Percentiles rank a stretch among this genome's conserved stretches.
Conservation (phyloP, 108 stramenopile genomes). For the Cylindrotheca fusiformis region DNA sequence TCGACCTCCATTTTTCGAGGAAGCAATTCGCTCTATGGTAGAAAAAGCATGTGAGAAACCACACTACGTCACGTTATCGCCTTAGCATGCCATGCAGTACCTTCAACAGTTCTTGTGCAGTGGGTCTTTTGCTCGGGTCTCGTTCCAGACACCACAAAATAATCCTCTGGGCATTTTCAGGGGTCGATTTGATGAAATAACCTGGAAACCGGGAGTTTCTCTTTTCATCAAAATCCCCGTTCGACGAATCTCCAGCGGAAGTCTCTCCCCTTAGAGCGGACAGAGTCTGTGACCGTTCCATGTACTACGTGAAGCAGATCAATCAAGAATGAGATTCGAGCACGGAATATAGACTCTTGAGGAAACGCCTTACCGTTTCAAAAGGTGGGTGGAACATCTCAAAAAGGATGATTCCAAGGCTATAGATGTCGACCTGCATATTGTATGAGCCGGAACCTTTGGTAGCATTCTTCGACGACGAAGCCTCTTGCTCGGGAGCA, state of each 20-base stretch:
- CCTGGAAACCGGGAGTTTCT: slow-evolving; percentile 51
- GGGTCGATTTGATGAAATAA: slow-evolving; percentile 37
- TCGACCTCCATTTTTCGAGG: slow-evolving; percentile 79
- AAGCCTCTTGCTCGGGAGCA: slow-evolving; percentile 67
- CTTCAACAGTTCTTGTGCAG: slow-evolving; percentile 54
- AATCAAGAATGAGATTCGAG: neutral
- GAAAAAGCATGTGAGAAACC: neutral
- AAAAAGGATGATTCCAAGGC: slow-evolving; percentile 71
- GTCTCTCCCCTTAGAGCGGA: slow-evolving; percentile 22
- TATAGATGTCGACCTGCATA: slow-evolving; percentile 81
- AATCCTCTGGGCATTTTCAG: slow-evolving; percentile 59
- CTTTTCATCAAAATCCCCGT: slow-evolving; percentile 6
- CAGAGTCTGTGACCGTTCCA: slow-evolving; percentile 32
- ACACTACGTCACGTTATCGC: neutral
- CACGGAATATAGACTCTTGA: no score
- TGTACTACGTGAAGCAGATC: neutral
- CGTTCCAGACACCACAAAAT: slow-evolving; percentile 78
- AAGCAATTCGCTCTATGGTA: slow-evolving; percentile 47
- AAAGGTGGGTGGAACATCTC: slow-evolving; percentile 76
- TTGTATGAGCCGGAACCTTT: slow-evolving; percentile 46
- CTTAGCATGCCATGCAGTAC: neutral
- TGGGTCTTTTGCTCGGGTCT: slow-evolving; percentile 55
- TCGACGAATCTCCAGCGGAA: slow-evolving; percentile 17
- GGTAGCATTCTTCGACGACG: slow-evolving; percentile 7
- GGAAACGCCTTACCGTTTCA: slow-evolving; percentile 45